Conservation (phyloP, 2,329 filamentous ascomycete species). For the Incumbomyces delicatus region DNA sequence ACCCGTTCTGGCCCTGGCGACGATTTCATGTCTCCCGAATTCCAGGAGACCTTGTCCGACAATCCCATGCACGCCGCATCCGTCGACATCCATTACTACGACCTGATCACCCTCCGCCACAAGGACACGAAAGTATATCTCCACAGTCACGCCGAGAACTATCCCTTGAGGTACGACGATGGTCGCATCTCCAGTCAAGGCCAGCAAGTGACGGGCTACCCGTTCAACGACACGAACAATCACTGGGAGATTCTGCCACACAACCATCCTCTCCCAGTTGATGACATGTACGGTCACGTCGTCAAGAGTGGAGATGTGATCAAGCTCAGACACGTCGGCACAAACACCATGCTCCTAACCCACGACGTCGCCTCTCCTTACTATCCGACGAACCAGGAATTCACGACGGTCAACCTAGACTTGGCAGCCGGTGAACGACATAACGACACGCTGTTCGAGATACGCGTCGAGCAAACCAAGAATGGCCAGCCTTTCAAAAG, state of each 20-base stretch:
- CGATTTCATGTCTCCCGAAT: conserved; percentile 97
- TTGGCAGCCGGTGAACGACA: conserved; percentile 63
- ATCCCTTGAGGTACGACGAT: conserved; percentile 93
- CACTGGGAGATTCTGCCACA: conserved; percentile 83
- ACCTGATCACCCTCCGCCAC: conserved; percentile 77
- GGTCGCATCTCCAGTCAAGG: conserved; percentile 94
- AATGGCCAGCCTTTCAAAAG: conserved; percentile 74
- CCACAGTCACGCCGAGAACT: conserved; percentile 81
- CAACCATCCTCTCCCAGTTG: conserved; percentile 41
- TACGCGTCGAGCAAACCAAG: conserved; percentile 82
- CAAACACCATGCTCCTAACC: conserved; percentile 75
- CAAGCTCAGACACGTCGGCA: conserved; percentile 75
- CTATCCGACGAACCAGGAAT: conserved; percentile 96
- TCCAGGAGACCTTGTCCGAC: conserved; percentile 93
- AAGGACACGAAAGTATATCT: conserved; percentile 97
- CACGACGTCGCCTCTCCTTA: conserved; percentile 96
- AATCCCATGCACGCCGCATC: conserved; percentile 86
- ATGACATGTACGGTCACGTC: conserved; percentile 48
- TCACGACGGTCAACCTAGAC: conserved; percentile 68
- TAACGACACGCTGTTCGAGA: conserved; percentile 88
- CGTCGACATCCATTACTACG: conserved; percentile 79
- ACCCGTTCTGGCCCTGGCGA: conserved; percentile 84
- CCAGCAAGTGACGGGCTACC: conserved; percentile 96
- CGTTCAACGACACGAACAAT: conserved; percentile 98
- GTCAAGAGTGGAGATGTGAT: conserved; percentile 80